Evolutionary conservation across 2,329 filamentous ascomycete genomes (phyloP), one percentile per base, ranked within the genome.

Genomic region (Lomentospora prolificans): DNA sequence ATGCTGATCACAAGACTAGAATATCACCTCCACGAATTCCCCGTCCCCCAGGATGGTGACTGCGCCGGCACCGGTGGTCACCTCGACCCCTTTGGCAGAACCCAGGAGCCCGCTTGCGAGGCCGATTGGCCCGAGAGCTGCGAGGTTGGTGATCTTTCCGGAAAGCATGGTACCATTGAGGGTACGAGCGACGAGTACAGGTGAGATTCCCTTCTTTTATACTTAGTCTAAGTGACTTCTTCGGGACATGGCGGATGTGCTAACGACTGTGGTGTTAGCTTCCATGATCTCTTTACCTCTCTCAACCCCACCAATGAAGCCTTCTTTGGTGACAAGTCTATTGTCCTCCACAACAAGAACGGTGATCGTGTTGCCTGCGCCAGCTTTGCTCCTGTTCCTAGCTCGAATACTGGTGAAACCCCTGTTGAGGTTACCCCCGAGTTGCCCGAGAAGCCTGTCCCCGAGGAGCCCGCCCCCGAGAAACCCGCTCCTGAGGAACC

Each of bases 131-230:
- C 79, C 1, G 63, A 75, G 58, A 78, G 74, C 17, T 85, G 82
- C 64, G 75, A 85, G 66, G 74, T 80, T 4, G 82, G 82, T 51
- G 82, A 85, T 64, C 67, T 84, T 27, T 72, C 75, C 30, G 82
- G 81, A 56, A 85, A 85, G 65, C 72, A 82, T 59, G 79, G 78
- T 27, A 69, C 72, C 44, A 71, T 79, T 22, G 54, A 55, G 59
- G 64, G 62, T 36, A 59, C 63, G 6, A 62, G 67, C 55, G 61
- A 62, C 19, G 69, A 68, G 51, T 51, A 57, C n/a, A 61, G 30
- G 50, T 59, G 27, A 57, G 44, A 8, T 17, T 46, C 8, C 22
- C 28, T 14, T 5, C 28, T 9, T 51, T 5, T 50, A 3, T 30
- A 8, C 14, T 51, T n/a, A n/a, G n/a, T n/a, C n/a, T n/a, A n/a